These are phyloP conservation scores for Teratosphaeria epicoccoides DNA, from an alignment of 2,329 filamentous ascomycete genomes.

Conservation along the genomic window DNA sequence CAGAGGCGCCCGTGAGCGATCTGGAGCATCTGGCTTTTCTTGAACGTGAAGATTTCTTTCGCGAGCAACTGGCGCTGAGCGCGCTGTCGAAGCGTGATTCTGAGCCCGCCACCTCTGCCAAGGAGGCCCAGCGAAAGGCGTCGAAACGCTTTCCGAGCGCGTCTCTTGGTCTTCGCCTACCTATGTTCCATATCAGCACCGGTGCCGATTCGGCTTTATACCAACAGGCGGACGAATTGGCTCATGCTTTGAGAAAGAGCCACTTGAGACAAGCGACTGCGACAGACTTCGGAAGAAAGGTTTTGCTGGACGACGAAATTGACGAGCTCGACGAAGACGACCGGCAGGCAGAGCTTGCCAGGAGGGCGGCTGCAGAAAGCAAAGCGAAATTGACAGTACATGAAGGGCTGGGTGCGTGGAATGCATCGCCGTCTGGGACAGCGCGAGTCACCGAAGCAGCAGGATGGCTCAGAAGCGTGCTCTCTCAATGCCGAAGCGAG, in stretches of 20 bases:
- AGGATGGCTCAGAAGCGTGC: slow-evolving; percentile 10
- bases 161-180: slow-evolving; percentile 29
- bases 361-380: slow-evolving; percentile 31
- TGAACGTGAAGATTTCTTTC: slow-evolving; percentile 21
- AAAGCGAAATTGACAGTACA: slow-evolving; percentile 23
- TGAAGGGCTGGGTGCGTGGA: slow-evolving; percentile 16
- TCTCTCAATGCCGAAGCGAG: not conserved
- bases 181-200: slow-evolving; percentile 31
- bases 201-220: slow-evolving; percentile 29
- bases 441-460: slow-evolving; percentile 11
- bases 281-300: slow-evolving; percentile 11
- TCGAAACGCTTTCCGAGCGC: slow-evolving; percentile 34
- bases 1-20: not conserved
- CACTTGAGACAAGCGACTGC: slow-evolving; percentile 23
- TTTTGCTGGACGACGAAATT: slow-evolving; percentile 12
- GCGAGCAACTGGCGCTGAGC: slow-evolving; percentile 10
- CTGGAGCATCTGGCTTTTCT: slow-evolving; percentile 6
- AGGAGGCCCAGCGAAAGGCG: slow-evolving; percentile 13
- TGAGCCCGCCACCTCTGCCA: not conserved
- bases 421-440: slow-evolving; percentile 8
- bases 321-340: slow-evolving; percentile 15
- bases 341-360: slow-evolving; percentile 28
- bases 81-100: slow-evolving; percentile 4
- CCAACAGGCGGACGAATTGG: slow-evolving; percentile 33
- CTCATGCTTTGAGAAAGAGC: slow-evolving; percentile 29